Evolutionary conservation across 495 filamentous ascomycete species (phyloP).

Genomic region (Astrothelium macrocarpum): DNA sequence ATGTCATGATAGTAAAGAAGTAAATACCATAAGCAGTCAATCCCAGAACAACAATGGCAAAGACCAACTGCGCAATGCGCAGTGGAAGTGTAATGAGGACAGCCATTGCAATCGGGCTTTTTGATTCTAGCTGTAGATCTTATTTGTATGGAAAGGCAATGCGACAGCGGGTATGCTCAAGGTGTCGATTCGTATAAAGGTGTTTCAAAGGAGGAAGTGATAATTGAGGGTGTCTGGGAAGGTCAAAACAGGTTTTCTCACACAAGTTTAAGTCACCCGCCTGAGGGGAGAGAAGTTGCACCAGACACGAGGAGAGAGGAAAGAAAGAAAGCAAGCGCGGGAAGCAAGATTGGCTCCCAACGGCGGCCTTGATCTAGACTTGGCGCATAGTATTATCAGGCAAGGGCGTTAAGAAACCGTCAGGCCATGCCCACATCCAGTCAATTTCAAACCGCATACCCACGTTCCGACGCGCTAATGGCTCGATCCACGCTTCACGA

Average conservation of each 20-base stretch:
- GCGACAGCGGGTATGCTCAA: background rate
- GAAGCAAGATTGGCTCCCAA: background rate
- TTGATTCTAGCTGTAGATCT: background rate
- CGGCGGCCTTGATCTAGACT: background rate
- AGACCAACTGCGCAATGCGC: constrained; percentile 53
- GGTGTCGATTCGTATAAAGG: background rate
- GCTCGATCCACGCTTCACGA: background rate
- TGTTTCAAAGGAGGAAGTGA: background rate
- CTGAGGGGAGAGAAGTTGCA: background rate
- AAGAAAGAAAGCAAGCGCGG: background rate
- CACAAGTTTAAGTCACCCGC: background rate
- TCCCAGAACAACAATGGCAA: constrained; percentile 62
- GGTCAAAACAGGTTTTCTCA: background rate
- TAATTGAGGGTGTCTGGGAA: background rate
- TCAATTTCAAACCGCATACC: background rate
- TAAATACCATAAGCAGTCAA: constrained; percentile 58
- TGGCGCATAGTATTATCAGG: background rate
- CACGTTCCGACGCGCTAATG: background rate
- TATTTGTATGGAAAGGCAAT: background rate
- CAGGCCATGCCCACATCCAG: background rate
- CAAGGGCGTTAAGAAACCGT: background rate
- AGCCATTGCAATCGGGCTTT: constrained; percentile 26
- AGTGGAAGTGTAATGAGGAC: constrained; percentile 49
- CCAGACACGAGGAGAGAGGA: background rate
- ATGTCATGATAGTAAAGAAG: constrained; percentile 15